Base-by-base conservation (phyloP, 140 eudicot genomes). In the Stevia rebaudiana region DNA sequence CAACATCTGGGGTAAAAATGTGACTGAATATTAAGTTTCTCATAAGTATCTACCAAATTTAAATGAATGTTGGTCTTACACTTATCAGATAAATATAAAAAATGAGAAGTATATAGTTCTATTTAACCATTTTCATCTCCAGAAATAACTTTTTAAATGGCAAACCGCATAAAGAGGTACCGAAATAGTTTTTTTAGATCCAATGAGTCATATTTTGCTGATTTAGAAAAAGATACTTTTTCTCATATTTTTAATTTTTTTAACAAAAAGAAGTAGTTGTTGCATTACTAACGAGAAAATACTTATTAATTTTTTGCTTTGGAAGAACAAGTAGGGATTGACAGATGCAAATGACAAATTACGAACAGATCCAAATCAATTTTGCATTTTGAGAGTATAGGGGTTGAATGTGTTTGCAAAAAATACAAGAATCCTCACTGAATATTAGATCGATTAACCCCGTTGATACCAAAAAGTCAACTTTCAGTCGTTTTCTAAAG, bases 391-490 rank as follows among this genome's bases (percentile, higher is more conserved):
- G 5, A 17, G 1, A 42, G 3, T 31, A 53, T 15, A 50, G 12
- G 8, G 40, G 22, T 67, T 23, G 41, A 21, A 18, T 21, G 8
- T 40, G 40, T 13, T 23, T 69, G 31, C 50, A 58, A 30, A n/a
- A 70, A 58, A 53, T 63, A 56, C 23, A 54, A 63, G 23, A 31
- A 63, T 30, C 19, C 36, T 13, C 2, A 25, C 11, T 53, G 17
- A 54, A 54, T 10, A 18, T 63, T 37, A 54, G 72, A 72, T 72
- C 76, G 28, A 49, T 39, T 4, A 50, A 39, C 54, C 33, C 41
- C 16, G 5, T 53, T 63, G 59, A 42, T 44, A 28, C 49, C 0
- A 11, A 13, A 57, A 58, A 8, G 69, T 48, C 74, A 74, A 74
- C 74, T n/a, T 60, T 9, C 19, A 56, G 67, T 42, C 24, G 16